These are phyloP conservation scores for Agaricus sinodeliciosus DNA, from an alignment of 768 basidiomycete genomes.

Conservation along the genomic window DNA sequence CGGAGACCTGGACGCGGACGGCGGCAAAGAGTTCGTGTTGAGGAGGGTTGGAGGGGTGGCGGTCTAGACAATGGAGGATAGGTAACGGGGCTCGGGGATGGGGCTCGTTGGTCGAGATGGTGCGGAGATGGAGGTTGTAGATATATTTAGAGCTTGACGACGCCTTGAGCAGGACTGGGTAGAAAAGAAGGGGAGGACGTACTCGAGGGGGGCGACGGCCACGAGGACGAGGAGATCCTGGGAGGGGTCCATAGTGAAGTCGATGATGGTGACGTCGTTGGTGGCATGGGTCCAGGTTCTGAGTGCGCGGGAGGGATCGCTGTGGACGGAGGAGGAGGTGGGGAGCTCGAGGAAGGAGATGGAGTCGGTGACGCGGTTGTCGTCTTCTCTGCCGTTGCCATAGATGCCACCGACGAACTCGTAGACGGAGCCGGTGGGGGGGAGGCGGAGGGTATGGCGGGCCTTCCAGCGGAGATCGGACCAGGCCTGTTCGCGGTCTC, in stretches of 20 bases:
- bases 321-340: slow-evolving; percentile 15
- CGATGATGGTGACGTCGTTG: slow-evolving; percentile 36
- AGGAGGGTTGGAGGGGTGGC: slow-evolving; percentile 20
- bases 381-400: slow-evolving; percentile 41
- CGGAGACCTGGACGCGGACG: slow-evolving; percentile 40
- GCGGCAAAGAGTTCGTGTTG: slow-evolving; percentile 29
- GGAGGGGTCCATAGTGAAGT: slow-evolving; percentile 52
- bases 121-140: slow-evolving; percentile 45
- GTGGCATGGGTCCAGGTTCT: slow-evolving; percentile 39
- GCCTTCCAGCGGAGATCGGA: slow-evolving; percentile 33
- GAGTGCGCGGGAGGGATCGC: background rate
- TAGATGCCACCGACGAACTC: slow-evolving; percentile 47
- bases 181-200: slow-evolving; percentile 15
- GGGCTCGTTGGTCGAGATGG: slow-evolving; percentile 43
- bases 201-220: slow-evolving; percentile 35
- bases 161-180: background rate
- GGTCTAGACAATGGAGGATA: slow-evolving; percentile 32
- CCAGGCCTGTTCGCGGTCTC: slow-evolving; percentile 43
- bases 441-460: slow-evolving; percentile 29
- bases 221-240: slow-evolving; percentile 50
- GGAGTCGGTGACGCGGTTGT: slow-evolving; percentile 30
- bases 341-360: slow-evolving; percentile 49
- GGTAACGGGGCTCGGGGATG: slow-evolving; percentile 37
- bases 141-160: slow-evolving; percentile 29
- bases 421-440: slow-evolving; percentile 41